A percentile compares a stretch with the other conserved stretches of the same genome.
These are phyloP conservation scores for Durusdinium trenchii DNA, from an alignment of 73 alveolate genomes.

Conservation along the genomic window DNA sequence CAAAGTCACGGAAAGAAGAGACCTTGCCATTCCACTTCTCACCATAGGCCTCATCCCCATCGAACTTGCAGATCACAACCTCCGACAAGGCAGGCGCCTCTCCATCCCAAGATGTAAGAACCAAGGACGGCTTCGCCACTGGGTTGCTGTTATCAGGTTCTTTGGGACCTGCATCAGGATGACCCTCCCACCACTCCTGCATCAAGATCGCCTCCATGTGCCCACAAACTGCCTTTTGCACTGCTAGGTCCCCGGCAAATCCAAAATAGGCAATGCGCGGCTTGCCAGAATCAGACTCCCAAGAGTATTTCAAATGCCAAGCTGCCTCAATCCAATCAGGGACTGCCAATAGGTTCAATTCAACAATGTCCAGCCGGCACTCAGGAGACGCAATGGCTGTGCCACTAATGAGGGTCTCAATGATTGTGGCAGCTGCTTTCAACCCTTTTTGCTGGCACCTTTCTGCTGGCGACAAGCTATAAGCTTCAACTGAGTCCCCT, in stretches of 20 bases:
- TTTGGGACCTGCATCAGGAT: neutral
- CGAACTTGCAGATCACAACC: slow-evolving; percentile 11
- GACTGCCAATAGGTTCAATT: neutral
- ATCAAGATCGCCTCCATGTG: slow-evolving; percentile 25
- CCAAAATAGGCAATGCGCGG: slow-evolving; percentile 8
- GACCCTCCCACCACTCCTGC: neutral
- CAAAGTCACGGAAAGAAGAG: neutral
- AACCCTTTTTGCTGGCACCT: slow-evolving; percentile 22
- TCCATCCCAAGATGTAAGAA: neutral
- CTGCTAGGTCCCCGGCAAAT: neutral
- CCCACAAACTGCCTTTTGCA: neutral
- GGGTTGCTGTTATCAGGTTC: neutral
- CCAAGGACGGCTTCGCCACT: neutral
- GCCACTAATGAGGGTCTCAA: neutral
- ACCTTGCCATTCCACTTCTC: slow-evolving; percentile 9
- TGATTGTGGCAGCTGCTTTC: neutral
- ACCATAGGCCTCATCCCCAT: slow-evolving; percentile 5
- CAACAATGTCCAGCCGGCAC: slow-evolving; percentile 1
- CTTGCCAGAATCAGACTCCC: neutral
- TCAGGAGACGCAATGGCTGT: neutral
- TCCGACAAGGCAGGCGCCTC: neutral
- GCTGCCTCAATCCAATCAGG: slow-evolving; percentile 27
- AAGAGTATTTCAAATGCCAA: neutral
- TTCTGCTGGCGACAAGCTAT: slow-evolving; percentile 35
- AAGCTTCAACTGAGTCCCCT: neutral